These are phyloP conservation scores for Madurella mycetomatis DNA, from an alignment of 2,329 filamentous ascomycete genomes.

Conservation along the genomic window DNA sequence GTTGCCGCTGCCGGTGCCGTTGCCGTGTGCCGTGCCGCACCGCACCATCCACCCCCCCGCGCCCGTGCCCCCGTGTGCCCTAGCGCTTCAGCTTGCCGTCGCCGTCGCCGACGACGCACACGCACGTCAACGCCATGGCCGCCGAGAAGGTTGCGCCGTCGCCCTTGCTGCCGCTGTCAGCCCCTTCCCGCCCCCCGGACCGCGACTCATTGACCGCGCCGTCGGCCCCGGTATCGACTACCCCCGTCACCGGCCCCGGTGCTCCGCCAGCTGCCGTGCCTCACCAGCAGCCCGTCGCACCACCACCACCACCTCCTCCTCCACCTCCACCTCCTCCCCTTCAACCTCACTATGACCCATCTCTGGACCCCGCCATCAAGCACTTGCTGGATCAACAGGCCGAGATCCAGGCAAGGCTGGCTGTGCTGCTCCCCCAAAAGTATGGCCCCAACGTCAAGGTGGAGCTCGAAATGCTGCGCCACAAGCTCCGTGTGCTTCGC, in stretches of 20 bases:
- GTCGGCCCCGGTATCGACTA: conserved; percentile 10
- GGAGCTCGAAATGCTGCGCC: conserved; percentile 53
- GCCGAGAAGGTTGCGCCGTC: conserved; percentile 23
- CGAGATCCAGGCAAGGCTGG: conserved; percentile 49
- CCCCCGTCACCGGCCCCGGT: conserved; percentile 16
- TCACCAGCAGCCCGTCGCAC: neutral
- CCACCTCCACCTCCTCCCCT: conserved; percentile 8
- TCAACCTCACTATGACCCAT: conserved; percentile 32
- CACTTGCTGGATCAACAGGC: conserved; percentile 49
- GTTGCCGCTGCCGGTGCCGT: too few species aligned
- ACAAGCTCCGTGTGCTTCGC: conserved; percentile 49
- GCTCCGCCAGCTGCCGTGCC: conserved; percentile 14
- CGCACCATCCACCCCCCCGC: neutral
- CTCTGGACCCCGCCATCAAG: conserved; percentile 42
- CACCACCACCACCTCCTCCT: neutral
- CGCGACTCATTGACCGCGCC: conserved; percentile 21
- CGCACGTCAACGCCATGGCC: conserved; percentile 18
- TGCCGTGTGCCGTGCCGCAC: conserved; percentile 15
- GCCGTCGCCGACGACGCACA: neutral
- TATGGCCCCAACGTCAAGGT: conserved; percentile 44
- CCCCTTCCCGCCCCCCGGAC: conserved; percentile 17
- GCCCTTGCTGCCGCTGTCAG: conserved; percentile 15
- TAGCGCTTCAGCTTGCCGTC: conserved; percentile 2
- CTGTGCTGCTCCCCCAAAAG: conserved; percentile 44
- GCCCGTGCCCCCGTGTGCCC: neutral